Conservation (phyloP, 139 green algal species). For the Eudorina sp. region DNA sequence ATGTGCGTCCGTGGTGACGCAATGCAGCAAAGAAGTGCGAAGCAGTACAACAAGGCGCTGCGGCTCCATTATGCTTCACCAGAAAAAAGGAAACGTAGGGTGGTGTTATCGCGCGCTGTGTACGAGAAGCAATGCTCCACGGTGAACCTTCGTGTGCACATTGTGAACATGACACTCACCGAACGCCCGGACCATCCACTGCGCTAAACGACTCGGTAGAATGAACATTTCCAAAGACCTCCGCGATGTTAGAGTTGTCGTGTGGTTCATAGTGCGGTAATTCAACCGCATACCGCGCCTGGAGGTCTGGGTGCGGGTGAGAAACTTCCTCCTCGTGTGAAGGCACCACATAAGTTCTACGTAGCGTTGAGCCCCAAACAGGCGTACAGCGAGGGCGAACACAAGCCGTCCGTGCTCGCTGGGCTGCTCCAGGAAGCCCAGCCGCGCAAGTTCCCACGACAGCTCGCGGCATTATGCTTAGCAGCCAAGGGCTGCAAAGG, state of each 20-base stretch:
- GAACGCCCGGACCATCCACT: constrained; percentile 36
- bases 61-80: too few species aligned
- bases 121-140: constrained; percentile 54
- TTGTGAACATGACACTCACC: neutral
- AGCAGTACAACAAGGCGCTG: too few species aligned
- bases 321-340: neutral
- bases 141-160: neutral
- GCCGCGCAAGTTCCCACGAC: neutral
- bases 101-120: too few species aligned
- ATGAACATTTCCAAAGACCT: constrained; percentile 64
- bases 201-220: constrained; percentile 53
- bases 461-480: constrained; percentile 17
- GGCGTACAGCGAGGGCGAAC: too few species aligned
- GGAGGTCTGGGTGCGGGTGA: neutral
- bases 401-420: too few species aligned
- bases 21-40: too few species aligned
- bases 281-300: constrained; percentile 14
- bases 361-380: neutral
- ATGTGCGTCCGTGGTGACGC: too few species aligned
- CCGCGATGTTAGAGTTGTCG: constrained; percentile 29
- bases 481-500: neutral
- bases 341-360: neutral
- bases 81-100: too few species aligned
- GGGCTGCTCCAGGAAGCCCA: too few species aligned
- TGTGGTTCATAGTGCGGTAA: neutral